Base-by-base conservation (phyloP, 768 basidiomycete species). In the Tylopilus felleus region DNA sequence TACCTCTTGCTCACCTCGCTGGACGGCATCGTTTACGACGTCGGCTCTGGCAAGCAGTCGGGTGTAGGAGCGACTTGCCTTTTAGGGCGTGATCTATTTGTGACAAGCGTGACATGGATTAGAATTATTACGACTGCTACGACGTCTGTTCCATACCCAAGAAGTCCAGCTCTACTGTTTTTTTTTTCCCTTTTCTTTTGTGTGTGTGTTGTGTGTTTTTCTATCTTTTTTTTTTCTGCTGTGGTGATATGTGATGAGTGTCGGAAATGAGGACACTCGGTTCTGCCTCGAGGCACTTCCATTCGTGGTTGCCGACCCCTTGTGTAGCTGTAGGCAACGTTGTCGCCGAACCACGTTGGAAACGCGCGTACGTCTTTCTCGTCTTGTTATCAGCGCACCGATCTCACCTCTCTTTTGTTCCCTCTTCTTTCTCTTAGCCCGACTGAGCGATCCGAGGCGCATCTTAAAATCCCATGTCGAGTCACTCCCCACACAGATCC, bases 281-380 rank as follows among this genome's bases (percentile, higher is more conserved):
- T 12, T 28, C 59, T 59, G 69, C 74, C 72, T 75, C 72, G 69
- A 73, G 72, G 72, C 72, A 62, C 73, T 80, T 80, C 81, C 80
- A 74, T 79, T 80, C 76, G 68, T 66, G 80, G 69, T 67, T 70
- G 71, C 56, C 56, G 56, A 57, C 56, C 39, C 48, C 69, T 66
- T 58, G 56, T 51, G 44, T 45, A 58, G 56, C 60, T 65, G 69
- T 73, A 71, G 70, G 71, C 71, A 69, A 71, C 72, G 66, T 71
- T 75, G 59, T 62, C 63, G 59, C 61, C 59, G 58, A 52, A 65
- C 73, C 83, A 85, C 84, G 84, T 84, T 85, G 82, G 75, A 81
- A 82, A 78, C 83, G 80, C 77, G 81, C 79, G 77, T 66, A 69
- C 63, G 56, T 58, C 29, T 35, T 41, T 35, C 57, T 57, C 47